These are phyloP conservation scores for Ascochyta koolunga DNA, from an alignment of 2,329 filamentous ascomycete genomes.

Conservation along the genomic window DNA sequence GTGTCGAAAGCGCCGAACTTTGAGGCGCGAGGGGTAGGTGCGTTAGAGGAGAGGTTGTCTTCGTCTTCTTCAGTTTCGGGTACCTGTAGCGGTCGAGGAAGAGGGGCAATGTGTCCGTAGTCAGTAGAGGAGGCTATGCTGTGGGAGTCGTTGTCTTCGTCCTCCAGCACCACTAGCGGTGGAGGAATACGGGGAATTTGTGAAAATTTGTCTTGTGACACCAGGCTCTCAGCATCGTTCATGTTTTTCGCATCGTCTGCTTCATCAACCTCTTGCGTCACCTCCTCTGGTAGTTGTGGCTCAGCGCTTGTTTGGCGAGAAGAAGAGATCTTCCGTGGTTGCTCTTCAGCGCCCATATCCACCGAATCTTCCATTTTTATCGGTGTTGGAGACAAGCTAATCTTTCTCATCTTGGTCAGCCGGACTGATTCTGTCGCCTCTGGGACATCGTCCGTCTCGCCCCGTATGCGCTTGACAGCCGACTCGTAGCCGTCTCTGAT, in stretches of 20 bases:
- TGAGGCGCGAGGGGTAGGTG: slow-evolving; percentile 38
- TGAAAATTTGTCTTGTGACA: slow-evolving; percentile 1
- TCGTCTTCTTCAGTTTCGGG: slow-evolving; percentile 12
- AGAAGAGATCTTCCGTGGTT: slow-evolving; percentile 35
- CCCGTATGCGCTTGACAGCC: slow-evolving; percentile 27
- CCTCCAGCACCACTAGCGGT: too few species aligned
- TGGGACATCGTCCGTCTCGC: slow-evolving; percentile 6
- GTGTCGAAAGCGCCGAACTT: slow-evolving; percentile 36
- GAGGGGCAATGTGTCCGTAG: not conserved
- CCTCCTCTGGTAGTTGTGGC: not conserved
- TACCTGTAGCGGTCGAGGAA: slow-evolving; percentile 3
- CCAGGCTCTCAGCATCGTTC: not conserved
- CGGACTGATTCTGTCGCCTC: slow-evolving; percentile 7
- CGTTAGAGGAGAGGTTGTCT: slow-evolving; percentile 26
- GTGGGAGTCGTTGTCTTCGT: slow-evolving; percentile 3
- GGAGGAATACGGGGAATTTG: too few species aligned
- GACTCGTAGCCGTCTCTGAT: slow-evolving; percentile 29
- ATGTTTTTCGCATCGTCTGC: too few species aligned
- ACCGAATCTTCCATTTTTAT: not conserved
- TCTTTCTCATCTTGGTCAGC: slow-evolving; percentile 25
- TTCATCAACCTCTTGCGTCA: slow-evolving; percentile 6
- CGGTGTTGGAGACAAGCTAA: slow-evolving; percentile 10
- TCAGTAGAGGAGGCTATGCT: slow-evolving; percentile 27
- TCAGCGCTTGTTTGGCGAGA: not conserved
- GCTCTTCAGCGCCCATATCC: slow-evolving; percentile 16